Evolutionary conservation across 2,329 filamentous ascomycete species (phyloP).

Genomic region (Coccinonectria pachysandricola): DNA sequence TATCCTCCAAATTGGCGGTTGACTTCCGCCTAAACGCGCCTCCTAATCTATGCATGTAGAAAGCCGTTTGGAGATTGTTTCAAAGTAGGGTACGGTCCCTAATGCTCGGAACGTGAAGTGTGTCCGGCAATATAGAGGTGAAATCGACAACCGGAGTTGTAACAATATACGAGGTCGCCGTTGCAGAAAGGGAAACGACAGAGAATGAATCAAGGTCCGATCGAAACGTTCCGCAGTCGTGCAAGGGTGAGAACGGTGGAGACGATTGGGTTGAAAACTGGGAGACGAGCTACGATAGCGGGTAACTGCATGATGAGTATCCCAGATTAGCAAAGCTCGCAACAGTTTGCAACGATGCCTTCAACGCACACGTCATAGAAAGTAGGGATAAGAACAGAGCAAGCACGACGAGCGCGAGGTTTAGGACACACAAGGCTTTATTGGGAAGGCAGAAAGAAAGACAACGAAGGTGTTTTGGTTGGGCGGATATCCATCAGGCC

Average conservation of each 20-base stretch:
- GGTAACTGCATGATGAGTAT: conserved; percentile 19
- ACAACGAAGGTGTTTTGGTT: conserved; percentile 3
- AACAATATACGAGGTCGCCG: too few species aligned
- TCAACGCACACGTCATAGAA: too few species aligned
- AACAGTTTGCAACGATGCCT: conserved; percentile 8
- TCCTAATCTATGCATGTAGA: conserved; percentile 53
- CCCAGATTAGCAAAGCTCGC: conserved; percentile 12
- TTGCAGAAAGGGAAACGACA: conserved; percentile 4
- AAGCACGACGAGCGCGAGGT: neutral
- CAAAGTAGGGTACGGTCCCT: too few species aligned
- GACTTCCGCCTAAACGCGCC: conserved; percentile 52
- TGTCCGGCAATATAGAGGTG: too few species aligned
- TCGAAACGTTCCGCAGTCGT: conserved; percentile 7
- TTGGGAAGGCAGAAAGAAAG: conserved; percentile 4
- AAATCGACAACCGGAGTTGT: too few species aligned
- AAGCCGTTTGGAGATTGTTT: conserved; percentile 11
- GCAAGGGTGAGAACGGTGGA: conserved; percentile 14
- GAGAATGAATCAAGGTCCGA: conserved; percentile 9
- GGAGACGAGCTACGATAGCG: conserved; percentile 13
- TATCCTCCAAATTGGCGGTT: conserved; percentile 42
- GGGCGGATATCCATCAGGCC: conserved; percentile 11
- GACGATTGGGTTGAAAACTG: conserved; percentile 13
- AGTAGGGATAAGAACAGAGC: too few species aligned
- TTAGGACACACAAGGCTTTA: conserved; percentile 11
- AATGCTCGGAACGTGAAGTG: too few species aligned